Base-by-base conservation (phyloP, 2,329 filamentous ascomycete species). In the Endothia cerciana region DNA sequence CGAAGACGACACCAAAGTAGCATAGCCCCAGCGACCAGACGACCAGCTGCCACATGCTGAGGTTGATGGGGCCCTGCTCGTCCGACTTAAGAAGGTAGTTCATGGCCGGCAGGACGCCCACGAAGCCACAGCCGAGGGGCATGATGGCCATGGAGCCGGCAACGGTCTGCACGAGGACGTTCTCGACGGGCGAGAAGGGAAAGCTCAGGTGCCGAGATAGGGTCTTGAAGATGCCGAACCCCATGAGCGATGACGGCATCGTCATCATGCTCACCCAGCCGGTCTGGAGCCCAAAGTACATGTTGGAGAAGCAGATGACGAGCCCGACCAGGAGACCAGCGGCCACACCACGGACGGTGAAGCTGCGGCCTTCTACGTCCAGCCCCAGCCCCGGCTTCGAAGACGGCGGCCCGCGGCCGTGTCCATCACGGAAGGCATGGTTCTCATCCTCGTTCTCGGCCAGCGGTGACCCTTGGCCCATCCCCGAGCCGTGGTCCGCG, bases 1-100 rank as follows among this genome's bases (percentile, higher is more conserved):
- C 95, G 80, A 99, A 98, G 1, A 98, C 90, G 1, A 98, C 95
- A 0, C 95, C 95, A 75, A 99, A 99, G 74, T 98, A 94, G 75
- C 94, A 97, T 19, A 99, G 86, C 0, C 95, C 95, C 63, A 99
- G 77, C 33, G 93, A 91, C 95, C 95, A 99, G 8, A 97, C 77
- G 7, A 97, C 88, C 69, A 97, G 80, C 76, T 93, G 93, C 81
- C 88, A 87, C 45, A 92, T 83, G 43, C 88, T 87, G 55, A 97
- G 79, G 63, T 85, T 81, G 22, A 97, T 77, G 0, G 93, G 92
- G 0, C 93, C 93, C 65, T 89, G 87, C 78, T 99, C 95, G 22
- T 91, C 88, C 1, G 87, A 80, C 62, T 85, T 88, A 61, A 99
- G 78, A 59, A 99, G 80, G 71, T 92, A 97, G 73, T 97, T 92